Conservation (phyloP, 306 rosid species). For the Cyamopsis tetragonoloba region DNA sequence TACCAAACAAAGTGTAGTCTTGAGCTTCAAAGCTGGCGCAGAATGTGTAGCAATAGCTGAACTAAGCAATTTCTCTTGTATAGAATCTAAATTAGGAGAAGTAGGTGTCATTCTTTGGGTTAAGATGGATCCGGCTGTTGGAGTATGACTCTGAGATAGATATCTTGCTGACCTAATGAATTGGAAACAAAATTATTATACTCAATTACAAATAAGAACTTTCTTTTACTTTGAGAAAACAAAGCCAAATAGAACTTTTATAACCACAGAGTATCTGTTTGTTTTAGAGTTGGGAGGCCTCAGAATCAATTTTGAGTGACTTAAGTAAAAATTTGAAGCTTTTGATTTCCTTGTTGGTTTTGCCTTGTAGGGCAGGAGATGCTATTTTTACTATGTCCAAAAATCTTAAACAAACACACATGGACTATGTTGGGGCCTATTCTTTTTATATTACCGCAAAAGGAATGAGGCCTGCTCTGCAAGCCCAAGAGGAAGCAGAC, state of each 20-base stretch:
- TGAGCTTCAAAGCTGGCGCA: constrained; percentile 46
- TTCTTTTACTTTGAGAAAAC: background rate
- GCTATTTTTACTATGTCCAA: no score
- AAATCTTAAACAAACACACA: no score
- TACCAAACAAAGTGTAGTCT: constrained; percentile 64
- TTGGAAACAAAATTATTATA: constrained; percentile 9
- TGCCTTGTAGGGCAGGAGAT: no score
- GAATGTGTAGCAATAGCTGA: constrained; percentile 34
- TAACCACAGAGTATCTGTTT: no score
- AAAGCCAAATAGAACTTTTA: background rate
- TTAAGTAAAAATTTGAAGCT: no score
- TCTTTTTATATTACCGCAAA: background rate
- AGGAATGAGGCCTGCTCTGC: background rate
- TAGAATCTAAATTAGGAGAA: constrained; percentile 28
- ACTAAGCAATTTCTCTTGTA: constrained; percentile 61
- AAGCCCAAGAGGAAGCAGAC: background rate
- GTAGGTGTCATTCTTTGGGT: constrained; percentile 47
- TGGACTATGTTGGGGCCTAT: no score
- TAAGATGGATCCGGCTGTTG: constrained; percentile 52
- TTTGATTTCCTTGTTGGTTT: no score
- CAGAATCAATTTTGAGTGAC: no score
- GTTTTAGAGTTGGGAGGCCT: no score
- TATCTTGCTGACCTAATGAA: constrained; percentile 79
- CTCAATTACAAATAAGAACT: constrained; percentile 11
- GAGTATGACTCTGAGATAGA: constrained; percentile 65